Evolutionary conservation across 2,329 filamentous ascomycete genomes (phyloP).

Genomic region (Tolypocladium tundrense): DNA sequence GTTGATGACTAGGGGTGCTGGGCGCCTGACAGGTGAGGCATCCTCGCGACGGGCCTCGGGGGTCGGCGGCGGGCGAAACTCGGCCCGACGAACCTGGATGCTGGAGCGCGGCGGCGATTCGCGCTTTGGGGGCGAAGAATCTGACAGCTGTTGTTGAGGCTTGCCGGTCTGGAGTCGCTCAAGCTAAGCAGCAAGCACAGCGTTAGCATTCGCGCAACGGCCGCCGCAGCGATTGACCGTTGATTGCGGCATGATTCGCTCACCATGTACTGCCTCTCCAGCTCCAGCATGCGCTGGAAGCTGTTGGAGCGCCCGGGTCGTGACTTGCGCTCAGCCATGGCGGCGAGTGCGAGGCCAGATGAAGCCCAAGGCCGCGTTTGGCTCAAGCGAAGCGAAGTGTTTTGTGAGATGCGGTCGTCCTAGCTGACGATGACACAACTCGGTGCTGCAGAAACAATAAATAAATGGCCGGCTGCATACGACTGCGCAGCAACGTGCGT

Average conservation of each 20-base stretch:
- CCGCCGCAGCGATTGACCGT: neutral
- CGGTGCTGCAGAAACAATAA: neutral
- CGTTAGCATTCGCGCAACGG: neutral
- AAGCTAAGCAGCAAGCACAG: slow-evolving; percentile 3
- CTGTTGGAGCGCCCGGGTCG: slow-evolving; percentile 29
- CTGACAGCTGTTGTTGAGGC: neutral
- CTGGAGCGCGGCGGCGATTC: slow-evolving; percentile 3
- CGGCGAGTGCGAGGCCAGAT: neutral
- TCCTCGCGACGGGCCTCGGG: slow-evolving; percentile 1
- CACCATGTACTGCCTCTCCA: slow-evolving; percentile 50
- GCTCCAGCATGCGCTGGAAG: slow-evolving; percentile 48
- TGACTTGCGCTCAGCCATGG: slow-evolving; percentile 7
- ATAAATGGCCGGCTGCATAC: neutral
- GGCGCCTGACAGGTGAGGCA: slow-evolving; percentile 3
- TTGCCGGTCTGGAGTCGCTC: slow-evolving; percentile 9
- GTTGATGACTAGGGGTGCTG: slow-evolving; percentile 8
- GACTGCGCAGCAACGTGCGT: neutral
- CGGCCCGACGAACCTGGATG: slow-evolving; percentile 6
- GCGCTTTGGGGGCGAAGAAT: neutral
- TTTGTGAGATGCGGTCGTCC: neutral
- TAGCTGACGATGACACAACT: neutral
- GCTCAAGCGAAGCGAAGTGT: neutral
- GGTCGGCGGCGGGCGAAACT: slow-evolving; percentile 1
- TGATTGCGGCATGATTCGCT: slow-evolving; percentile 11
- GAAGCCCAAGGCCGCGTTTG: neutral